Base-by-base conservation (phyloP, 176 grass and related monocot genomes). In the Tillandsia leiboldiana region DNA sequence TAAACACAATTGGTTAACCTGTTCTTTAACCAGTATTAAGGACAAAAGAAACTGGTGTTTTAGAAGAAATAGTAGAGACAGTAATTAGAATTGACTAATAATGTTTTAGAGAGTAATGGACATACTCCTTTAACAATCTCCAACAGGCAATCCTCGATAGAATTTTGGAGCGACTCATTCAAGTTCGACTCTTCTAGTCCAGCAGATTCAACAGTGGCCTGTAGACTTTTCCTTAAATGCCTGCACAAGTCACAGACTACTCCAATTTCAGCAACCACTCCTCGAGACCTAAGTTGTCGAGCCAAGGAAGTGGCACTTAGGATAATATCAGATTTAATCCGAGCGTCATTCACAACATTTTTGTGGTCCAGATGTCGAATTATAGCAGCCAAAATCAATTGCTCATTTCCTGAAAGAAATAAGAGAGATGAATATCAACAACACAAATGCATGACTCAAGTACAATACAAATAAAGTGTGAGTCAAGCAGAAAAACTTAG, bases 81-180 rank as follows among this genome's bases (percentile, higher is more conserved):
- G 33, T 42, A 42, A 42, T 42, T 42, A 42, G 4, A 66, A 66
- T 65, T 14, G 13, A 48, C 11, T 66, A 66, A 66, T 66, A 66
- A 33, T 66, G 26, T 13, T 48, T 52, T 53, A n/a, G 24, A 68
- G 10, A 50, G 49, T 17, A 15, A 12, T 68, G 12, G 47, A 67
- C 89, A 70, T 86, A 99, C 94, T 81, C 87, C 93, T 92, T 79
- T 90, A 59, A 99, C 87, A 82, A 93, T 86, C 82, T 99, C 94
- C 50, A 93, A 57, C 69, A 99, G 89, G 63, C 94, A 99, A 67
- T 92, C 89, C 80, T 99, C 87, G 15, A 93, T 58, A 48, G 86
- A 83, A 77, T 87, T 90, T 80, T 93, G 94, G 84, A 99, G 89
- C 28, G 89, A 86, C 70, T 88, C 89, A 33, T 99, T 99, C 87